Evolutionary conservation across 306 rosid genomes (phyloP).

Genomic region (Styphnolobium japonicum): DNA sequence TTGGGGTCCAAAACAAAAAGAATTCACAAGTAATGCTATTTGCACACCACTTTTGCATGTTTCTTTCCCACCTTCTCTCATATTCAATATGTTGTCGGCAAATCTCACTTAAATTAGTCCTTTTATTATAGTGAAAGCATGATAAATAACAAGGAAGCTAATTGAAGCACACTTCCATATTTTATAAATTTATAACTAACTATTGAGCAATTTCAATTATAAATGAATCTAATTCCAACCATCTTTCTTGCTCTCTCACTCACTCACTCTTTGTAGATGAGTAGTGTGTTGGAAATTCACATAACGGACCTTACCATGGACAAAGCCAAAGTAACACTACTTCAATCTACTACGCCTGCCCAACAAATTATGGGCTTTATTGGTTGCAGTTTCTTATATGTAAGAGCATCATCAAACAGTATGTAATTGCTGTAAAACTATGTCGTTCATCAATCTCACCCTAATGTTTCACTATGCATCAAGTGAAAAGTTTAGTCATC

Average conservation of each 20-base stretch:
- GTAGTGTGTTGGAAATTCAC: background rate
- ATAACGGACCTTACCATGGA: background rate
- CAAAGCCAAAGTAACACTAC: background rate
- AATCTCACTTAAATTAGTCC: background rate
- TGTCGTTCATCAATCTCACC: conserved; percentile 10
- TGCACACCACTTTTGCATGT: background rate
- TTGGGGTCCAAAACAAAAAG: background rate
- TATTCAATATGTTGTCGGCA: background rate
- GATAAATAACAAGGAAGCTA: background rate
- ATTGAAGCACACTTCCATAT: background rate
- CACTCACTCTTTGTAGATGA: background rate
- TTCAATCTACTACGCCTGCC: background rate
- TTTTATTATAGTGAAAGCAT: background rate
- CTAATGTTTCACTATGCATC: background rate
- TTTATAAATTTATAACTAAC: background rate
- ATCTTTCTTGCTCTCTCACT: background rate
- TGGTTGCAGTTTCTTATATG: background rate
- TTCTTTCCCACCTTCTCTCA: background rate
- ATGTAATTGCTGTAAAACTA: background rate
- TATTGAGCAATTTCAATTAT: background rate
- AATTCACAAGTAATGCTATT: background rate
- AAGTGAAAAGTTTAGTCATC: background rate
- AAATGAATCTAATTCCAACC: background rate
- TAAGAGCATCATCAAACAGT: conserved; percentile 11
- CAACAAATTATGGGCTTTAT: conserved; percentile 17